These are phyloP conservation scores for Trichoderma lentiforme DNA, from an alignment of 2,329 filamentous ascomycete genomes.

Conservation along the genomic window DNA sequence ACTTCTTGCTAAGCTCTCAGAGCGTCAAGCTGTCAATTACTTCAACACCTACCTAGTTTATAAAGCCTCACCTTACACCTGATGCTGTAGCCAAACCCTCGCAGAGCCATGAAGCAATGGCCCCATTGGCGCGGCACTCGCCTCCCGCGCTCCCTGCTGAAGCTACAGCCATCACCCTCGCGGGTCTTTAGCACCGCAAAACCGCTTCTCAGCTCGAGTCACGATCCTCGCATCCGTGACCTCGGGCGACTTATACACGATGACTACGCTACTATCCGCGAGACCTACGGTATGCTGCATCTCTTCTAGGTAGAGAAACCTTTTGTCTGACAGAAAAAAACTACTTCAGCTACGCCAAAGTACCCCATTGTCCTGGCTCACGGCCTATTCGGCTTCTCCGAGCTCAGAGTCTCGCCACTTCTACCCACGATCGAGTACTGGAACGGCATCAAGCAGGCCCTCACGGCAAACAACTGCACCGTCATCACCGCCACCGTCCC, in stretches of 20 bases:
- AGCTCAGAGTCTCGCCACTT: conserved; percentile 52
- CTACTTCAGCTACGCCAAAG: conserved; percentile 48
- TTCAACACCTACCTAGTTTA: neutral
- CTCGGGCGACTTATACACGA: conserved; percentile 43
- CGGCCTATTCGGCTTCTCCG: conserved; percentile 61
- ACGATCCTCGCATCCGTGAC: conserved; percentile 41
- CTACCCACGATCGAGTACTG: conserved; percentile 61
- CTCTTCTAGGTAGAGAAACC: neutral
- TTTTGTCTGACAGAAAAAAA: neutral
- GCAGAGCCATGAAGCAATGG: conserved; percentile 17
- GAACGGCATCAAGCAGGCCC: conserved; percentile 60
- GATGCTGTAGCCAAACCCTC: neutral
- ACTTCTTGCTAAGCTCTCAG: neutral
- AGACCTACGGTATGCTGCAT: conserved; percentile 41
- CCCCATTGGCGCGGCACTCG: neutral
- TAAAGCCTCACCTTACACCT: neutral
- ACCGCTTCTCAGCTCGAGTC: neutral
- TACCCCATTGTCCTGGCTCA: conserved; percentile 64
- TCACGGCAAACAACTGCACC: conserved; percentile 49
- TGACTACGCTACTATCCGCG: conserved; percentile 45
- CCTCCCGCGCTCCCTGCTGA: conserved; percentile 7
- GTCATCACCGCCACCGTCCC: conserved; percentile 62
- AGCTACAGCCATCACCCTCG: neutral
- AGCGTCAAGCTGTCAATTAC: neutral
- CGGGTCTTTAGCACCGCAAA: conserved; percentile 7